Base-by-base conservation (phyloP, 2,329 filamentous ascomycete species). In the Chaetothyriales sp. region DNA sequence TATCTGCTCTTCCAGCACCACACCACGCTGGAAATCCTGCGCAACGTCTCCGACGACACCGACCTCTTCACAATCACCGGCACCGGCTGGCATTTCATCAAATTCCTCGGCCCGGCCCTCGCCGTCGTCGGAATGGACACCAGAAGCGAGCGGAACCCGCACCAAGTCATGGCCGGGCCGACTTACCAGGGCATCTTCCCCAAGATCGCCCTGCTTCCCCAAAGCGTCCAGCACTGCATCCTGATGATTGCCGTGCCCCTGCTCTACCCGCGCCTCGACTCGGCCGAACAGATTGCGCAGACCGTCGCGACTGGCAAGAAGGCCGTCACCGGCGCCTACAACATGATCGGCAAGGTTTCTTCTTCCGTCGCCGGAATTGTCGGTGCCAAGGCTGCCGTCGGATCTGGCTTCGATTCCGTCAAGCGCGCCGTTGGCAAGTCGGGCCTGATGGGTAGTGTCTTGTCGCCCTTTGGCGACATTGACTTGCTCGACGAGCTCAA, bases 1-100 rank as follows among this genome's bases (percentile, higher is more conserved):
- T 98, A 97, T 65, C 77, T 98, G 37, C 78, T 98, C 6, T 98
- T 98, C 75, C 92, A 98, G 65, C 92, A 98, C 64, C 92, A 98
- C 67, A 97, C 92, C 0, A 97, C 90, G 0, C 76, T 94, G 2
- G 92, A 97, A 64, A 86, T 97, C 44, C 79, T 98, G 52, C 85
- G 89, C 49, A 90, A 94, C 61, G 83, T 94, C 53, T 85, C 78
- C 63, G 86, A 86, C 46, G 92, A 98, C 63, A 77, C 82, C 47
- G 92, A 98, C 62, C 79, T 98, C 5, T 98, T 98, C 70, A 97
- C 90, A 1, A 84, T 98, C 51, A 97, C 92, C 0, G 90, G 92
- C n/a, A 85, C 85, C 18, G 92, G 92, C 6, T 98, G 92, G 92
- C 92, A 98, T 68, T 98, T 97, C 67, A 81, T 98, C 69, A 98